Conservation (phyloP, 495 filamentous ascomycete genomes). For the Cairneyella variabilis region DNA sequence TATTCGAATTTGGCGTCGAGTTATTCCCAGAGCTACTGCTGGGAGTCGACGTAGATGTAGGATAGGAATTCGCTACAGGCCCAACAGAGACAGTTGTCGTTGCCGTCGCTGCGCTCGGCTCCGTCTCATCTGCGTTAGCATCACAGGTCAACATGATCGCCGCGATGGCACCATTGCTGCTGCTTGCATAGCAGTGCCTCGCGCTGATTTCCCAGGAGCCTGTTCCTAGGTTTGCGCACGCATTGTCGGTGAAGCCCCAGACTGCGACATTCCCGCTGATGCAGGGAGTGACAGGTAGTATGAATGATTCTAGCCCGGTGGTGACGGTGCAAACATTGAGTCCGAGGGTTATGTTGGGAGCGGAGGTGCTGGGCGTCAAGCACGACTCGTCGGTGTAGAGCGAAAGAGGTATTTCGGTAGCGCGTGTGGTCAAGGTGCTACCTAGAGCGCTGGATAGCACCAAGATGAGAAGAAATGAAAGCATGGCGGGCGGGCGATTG, state of each 20-base stretch:
- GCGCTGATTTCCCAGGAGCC: neutral
- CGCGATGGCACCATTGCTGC: slow-evolving; percentile 1
- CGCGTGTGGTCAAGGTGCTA: too few relatives aligned
- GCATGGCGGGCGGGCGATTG: too few relatives aligned
- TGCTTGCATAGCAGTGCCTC: neutral
- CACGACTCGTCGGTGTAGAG: slow-evolving; percentile 5
- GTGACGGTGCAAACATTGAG: slow-evolving; percentile 12
- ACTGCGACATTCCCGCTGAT: slow-evolving; percentile 4
- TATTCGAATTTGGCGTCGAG: too few relatives aligned
- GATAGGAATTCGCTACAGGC: slow-evolving; percentile 6
- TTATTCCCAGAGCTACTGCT: too few relatives aligned
- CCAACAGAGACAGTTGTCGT: slow-evolving; percentile 8
- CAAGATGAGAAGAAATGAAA: too few relatives aligned
- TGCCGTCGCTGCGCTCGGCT: slow-evolving; percentile 5
- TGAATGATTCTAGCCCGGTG: slow-evolving; percentile 11
- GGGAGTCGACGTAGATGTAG: too few relatives aligned
- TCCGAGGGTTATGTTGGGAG: slow-evolving; percentile 6
- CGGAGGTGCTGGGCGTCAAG: slow-evolving; percentile 3
- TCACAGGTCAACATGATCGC: slow-evolving; percentile 7
- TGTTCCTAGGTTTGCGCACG: slow-evolving; percentile 6
- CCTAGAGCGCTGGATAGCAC: too few relatives aligned
- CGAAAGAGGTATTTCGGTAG: neutral
- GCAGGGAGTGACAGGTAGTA: slow-evolving; percentile 1
- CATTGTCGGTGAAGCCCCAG: slow-evolving; percentile 3
- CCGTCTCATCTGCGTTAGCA: slow-evolving; percentile 8